Evolutionary conservation across 2,329 filamentous ascomycete species (phyloP).

Genomic region (Nigrospora oryzae): DNA sequence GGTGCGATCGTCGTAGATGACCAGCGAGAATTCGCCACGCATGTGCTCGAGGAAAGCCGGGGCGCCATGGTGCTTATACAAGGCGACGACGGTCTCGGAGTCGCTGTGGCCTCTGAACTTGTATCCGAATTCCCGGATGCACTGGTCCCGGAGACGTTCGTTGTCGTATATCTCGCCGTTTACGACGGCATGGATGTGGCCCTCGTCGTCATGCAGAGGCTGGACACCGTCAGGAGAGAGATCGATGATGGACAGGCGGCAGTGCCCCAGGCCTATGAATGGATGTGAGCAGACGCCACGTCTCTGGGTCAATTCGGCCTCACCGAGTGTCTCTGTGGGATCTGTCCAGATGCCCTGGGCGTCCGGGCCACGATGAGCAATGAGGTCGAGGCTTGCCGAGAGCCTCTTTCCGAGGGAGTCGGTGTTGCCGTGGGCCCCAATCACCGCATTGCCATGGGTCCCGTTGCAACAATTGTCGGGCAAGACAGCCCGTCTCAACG

Average conservation of each 20-base stretch:
- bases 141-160: slow-evolving; percentile 27
- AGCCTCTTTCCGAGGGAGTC: neutral
- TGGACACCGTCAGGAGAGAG: slow-evolving; percentile 36
- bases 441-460: neutral
- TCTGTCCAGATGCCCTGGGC: neutral
- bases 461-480: neutral
- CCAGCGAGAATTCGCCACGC: slow-evolving; percentile 45
- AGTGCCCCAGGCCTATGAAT: slow-evolving; percentile 32
- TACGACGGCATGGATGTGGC: slow-evolving; percentile 43
- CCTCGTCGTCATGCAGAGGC: slow-evolving; percentile 30
- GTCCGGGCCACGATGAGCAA: neutral
- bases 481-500: neutral
- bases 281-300: neutral
- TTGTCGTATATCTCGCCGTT: slow-evolving; percentile 52
- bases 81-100: slow-evolving; percentile 37
- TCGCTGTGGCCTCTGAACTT: slow-evolving; percentile 33
- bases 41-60: slow-evolving; percentile 28
- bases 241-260: slow-evolving; percentile 44
- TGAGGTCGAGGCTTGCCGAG: neutral
- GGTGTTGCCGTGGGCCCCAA: neutral
- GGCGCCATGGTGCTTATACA: slow-evolving; percentile 37
- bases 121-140: slow-evolving; percentile 24
- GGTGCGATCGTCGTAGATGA: slow-evolving; percentile 36
- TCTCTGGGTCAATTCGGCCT: neutral
- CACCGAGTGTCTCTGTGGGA: neutral